A percentile compares a stretch with the other conserved stretches of the same genome.
phyloP scores from a whole-genome alignment of 2,329 filamentous ascomycete genomes.

The Hymenotorrendiella dingleyae region DNA sequence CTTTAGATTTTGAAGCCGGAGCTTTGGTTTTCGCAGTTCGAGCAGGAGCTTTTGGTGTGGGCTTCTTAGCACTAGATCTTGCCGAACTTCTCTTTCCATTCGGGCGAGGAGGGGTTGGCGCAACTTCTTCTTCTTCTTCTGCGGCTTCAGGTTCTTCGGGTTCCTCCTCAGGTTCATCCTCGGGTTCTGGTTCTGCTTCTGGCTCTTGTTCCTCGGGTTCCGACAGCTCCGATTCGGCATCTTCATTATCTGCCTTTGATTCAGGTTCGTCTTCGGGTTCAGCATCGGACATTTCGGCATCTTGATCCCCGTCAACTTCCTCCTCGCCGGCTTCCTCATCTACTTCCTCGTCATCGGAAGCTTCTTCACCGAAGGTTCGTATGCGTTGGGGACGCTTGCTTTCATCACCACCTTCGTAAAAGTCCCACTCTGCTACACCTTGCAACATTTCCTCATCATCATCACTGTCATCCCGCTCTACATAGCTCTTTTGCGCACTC shows the following conservation, averaged over 20 bases:
- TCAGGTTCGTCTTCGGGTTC: conserved; percentile 3
- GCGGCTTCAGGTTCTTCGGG: conserved; percentile 26
- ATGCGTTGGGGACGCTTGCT: too few species aligned
- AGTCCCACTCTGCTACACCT: conserved; percentile 29
- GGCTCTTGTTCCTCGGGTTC: conserved; percentile 11
- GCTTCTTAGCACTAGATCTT: conserved; percentile 2
- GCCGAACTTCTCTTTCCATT: conserved; percentile 8
- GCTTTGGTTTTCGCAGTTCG: conserved; percentile 8
- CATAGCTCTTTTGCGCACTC: conserved; percentile 33
- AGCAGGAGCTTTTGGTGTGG: background rate
- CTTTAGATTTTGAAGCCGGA: background rate
- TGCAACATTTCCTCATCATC: conserved; percentile 35
- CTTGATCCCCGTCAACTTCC: conserved; percentile 13
- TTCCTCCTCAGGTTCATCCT: conserved; percentile 22
- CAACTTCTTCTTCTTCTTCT: conserved; percentile 26
- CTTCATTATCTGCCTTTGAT: conserved; percentile 5
- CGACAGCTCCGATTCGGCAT: conserved; percentile 2
- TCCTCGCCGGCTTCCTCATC: conserved; percentile 27
- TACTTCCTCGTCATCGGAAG: conserved; percentile 20
- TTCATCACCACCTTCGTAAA: conserved; percentile 25
- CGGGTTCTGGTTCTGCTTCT: conserved; percentile 12
- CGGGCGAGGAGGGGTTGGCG: conserved; percentile 12
- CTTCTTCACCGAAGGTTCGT: conserved; percentile 4
- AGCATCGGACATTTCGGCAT: conserved; percentile 2
- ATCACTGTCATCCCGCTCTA: conserved; percentile 36